Base-by-base conservation (phyloP, 495 filamentous ascomycete genomes). In the Penicillium ucsense region DNA sequence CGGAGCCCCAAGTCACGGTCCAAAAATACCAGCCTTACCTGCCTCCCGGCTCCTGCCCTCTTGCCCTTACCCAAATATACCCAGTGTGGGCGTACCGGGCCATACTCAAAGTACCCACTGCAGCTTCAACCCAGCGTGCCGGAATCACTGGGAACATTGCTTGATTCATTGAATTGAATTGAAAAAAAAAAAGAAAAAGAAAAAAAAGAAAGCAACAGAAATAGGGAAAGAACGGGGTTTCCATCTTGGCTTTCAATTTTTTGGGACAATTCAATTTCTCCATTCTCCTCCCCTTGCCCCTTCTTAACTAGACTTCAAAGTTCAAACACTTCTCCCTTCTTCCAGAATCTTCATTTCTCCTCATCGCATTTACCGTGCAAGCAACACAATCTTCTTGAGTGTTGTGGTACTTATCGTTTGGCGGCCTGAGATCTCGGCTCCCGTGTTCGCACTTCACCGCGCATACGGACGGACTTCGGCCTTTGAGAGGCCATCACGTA, bases 401-500 rank as follows among this genome's bases (percentile, higher is more conserved):
- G 20, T 20, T 1, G 20, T 20, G 20, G 2, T 20, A 20, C 20
- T 20, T 20, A 20, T 20, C 20, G 20, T 20, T 20, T 20, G 2
- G 20, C 20, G 20, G 20, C 20, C 2, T 20, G 20, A 20, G 20
- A 20, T 20, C 20, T 20, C 20, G 20, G 20, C 20, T 20, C 20
- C 20, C 20, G 20, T 20, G 47, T 51, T 46, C 41, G 51, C 45
- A 54, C 49, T 54, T 20, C 51, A 51, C 44, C 56, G 57, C 52
- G 45, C 57, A 63, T 63, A 54, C 60, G 51, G 54, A 55, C 48
- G 20, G 20, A 20, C 20, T 20, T 20, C 20, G 20, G 20, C 20
- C 20, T 20, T 59, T 43, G 46, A 60, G 54, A 46, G 59, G 59
- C 51, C 56, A 63, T 59, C 66, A 69, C 66, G 67, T 69, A 71